phyloP scores from a whole-genome alignment of 2,329 filamentous ascomycete species.

The Polychaeton citri region DNA sequence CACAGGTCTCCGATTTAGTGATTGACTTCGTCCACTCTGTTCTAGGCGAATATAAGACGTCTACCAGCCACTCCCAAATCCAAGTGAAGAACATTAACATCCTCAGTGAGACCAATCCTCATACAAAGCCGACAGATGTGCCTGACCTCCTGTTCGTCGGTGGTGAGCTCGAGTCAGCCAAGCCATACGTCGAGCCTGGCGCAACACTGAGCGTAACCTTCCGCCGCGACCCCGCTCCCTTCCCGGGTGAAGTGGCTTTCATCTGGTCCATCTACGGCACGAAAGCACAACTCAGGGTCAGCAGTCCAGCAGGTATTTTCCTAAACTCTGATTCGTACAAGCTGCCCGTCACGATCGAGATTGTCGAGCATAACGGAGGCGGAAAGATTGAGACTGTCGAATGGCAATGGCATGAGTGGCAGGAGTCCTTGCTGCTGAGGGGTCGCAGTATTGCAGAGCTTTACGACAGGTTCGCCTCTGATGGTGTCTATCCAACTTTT shows the following conservation, averaged over 20 bases:
- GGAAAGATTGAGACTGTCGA: constrained; percentile 20
- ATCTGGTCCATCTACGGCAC: constrained; percentile 14
- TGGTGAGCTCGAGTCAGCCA: constrained; percentile 8
- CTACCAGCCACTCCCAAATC: constrained; percentile 9
- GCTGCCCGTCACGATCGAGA: constrained; percentile 12
- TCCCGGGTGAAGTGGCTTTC: constrained; percentile 11
- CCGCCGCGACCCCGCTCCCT: constrained; percentile 8
- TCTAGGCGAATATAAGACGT: constrained; percentile 10
- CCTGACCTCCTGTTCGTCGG: constrained; percentile 13
- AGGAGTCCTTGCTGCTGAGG: constrained; percentile 13
- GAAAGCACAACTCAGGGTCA: constrained; percentile 12
- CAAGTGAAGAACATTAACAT: constrained; percentile 7
- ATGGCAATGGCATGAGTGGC: constrained; percentile 29
- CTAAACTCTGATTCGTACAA: constrained; percentile 6
- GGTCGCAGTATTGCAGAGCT: constrained; percentile 14
- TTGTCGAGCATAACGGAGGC: constrained; percentile 13
- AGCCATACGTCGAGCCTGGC: constrained; percentile 4
- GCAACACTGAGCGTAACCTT: constrained; percentile 9
- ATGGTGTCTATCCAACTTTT: constrained; percentile 23
- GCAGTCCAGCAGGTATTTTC: constrained; percentile 7
- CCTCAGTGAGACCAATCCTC: constrained; percentile 2
- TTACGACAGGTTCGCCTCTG: constrained; percentile 16
- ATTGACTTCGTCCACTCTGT: constrained; percentile 13
- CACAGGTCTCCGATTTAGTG: constrained; percentile 3
- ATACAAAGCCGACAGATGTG: constrained; percentile 8